Percentiles rank a stretch among this genome's conserved stretches.
These are phyloP conservation scores for Cyclotella cryptica DNA, from an alignment of 108 stramenopile genomes.

Conservation along the genomic window DNA sequence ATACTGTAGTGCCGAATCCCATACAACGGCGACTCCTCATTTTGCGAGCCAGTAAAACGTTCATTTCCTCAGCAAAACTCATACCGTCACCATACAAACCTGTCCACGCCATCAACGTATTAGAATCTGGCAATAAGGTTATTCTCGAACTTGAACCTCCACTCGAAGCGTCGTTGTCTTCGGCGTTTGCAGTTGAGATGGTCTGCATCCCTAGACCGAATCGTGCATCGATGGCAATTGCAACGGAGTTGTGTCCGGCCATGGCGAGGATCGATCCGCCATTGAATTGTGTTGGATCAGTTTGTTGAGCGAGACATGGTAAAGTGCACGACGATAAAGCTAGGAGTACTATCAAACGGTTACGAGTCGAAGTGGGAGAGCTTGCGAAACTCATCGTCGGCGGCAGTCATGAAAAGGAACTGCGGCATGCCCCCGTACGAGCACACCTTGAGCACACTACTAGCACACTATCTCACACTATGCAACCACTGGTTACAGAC, in stretches of 20 bases:
- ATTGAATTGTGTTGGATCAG: slow-evolving; percentile 74
- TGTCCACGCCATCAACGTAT: slow-evolving; percentile 72
- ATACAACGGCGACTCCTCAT: slow-evolving; percentile 46
- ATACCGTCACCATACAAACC: slow-evolving; percentile 86
- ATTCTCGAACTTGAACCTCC: slow-evolving; percentile 6
- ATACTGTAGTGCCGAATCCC: slow-evolving; percentile 38
- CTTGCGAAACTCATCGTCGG: too few relatives aligned
- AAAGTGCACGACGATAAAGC: neutral
- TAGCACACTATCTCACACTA: too few relatives aligned
- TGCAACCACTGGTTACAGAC: too few relatives aligned
- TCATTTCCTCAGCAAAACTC: slow-evolving; percentile 69
- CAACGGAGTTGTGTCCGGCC: slow-evolving; percentile 85
- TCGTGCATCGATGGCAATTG: slow-evolving; percentile 82
- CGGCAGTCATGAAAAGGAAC: too few relatives aligned
- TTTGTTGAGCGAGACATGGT: slow-evolving; percentile 16
- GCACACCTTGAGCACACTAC: too few relatives aligned
- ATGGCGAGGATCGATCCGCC: slow-evolving; percentile 87
- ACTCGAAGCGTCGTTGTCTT: neutral
- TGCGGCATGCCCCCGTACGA: too few relatives aligned
- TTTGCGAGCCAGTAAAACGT: slow-evolving; percentile 54
- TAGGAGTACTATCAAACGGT: too few relatives aligned
- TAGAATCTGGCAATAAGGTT: slow-evolving; percentile 41
- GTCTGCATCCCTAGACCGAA: slow-evolving; percentile 84
- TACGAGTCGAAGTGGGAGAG: too few relatives aligned
- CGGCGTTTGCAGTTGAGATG: slow-evolving; percentile 31